These are phyloP conservation scores for Alternaria longipes DNA, from an alignment of 2,329 filamentous ascomycete species.

Conservation along the genomic window DNA sequence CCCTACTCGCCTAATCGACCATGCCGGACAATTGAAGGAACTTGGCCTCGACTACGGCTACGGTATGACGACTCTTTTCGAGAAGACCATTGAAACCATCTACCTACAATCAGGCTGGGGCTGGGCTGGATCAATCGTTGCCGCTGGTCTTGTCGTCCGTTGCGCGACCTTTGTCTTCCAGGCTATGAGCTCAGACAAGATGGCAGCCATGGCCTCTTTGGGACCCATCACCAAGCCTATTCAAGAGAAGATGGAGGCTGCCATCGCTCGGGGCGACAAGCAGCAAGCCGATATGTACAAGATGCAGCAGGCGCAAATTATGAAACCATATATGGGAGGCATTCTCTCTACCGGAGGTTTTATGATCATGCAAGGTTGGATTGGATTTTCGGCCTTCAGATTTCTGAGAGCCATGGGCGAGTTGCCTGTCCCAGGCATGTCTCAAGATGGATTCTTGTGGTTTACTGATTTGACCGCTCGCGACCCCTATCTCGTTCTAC, in stretches of 20 bases:
- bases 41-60: constrained; percentile 89
- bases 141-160: constrained; percentile 72
- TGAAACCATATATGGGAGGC: constrained; percentile 49
- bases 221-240: constrained; percentile 66
- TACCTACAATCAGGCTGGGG: constrained; percentile 79
- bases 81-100: constrained; percentile 82
- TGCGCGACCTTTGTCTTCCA: constrained; percentile 69
- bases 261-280: constrained; percentile 57
- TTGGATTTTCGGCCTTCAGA: constrained; percentile 84
- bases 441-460: constrained; percentile 78
- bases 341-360: constrained; percentile 59
- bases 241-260: constrained; percentile 63
- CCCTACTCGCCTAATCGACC: constrained; percentile 71
- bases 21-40: constrained; percentile 81
- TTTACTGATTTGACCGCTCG: constrained; percentile 76
- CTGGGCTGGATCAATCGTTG: constrained; percentile 81
- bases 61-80: constrained; percentile 76
- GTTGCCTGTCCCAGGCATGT: constrained; percentile 82
- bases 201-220: constrained; percentile 69
- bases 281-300: constrained; percentile 48
- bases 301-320: constrained; percentile 61
- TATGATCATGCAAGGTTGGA: constrained; percentile 69
- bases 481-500: constrained; percentile 83
- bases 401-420: constrained; percentile 76
- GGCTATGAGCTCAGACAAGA: constrained; percentile 67